Base-by-base conservation (phyloP, 1,139 yeast genomes). In the Blastobotrys aristatus region DNA sequence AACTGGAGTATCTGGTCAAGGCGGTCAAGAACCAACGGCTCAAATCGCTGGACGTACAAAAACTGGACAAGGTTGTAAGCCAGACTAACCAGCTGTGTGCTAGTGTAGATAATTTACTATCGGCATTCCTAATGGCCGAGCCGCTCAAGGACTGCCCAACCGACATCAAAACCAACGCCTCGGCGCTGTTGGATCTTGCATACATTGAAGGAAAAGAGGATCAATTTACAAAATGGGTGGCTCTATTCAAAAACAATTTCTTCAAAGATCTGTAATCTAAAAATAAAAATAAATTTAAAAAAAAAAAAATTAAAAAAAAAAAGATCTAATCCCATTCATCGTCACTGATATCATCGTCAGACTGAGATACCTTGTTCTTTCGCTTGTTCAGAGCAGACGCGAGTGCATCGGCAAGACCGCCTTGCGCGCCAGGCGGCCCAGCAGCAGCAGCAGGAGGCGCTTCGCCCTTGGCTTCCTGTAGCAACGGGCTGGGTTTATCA, bases 291-390 rank as follows among this genome's bases (percentile, higher is more conserved):
- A n/a, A n/a, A n/a, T n/a, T n/a, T 17, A 17, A 10, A 18, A 17
- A 20, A 20, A 35, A 11, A 20, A 35, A 30, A 30, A 35, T 17
- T 30, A 13, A 20, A 13, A 3, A 14, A 26, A 3, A 16, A 13
- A 14, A 3, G 18, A 4, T 27, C 46, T 57, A 63, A 46, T 66
- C 79, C 84, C 84, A 79, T 44, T 80, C 85, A 53, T 79, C 86
- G 33, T 78, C 80, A 47, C 81, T 84, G 52, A 87, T 95, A 56
- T 90, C 97, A 55, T 85, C 95, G 58, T 88, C 96, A 58, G 90
- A 84, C 33, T 76, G 80, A 1, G 89, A 79, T 8, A 90, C 95
- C 63, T 87, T 88, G 30, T 77, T 80, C 69, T 90, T 90, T 59
- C 97, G 76, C 53, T 80, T 78, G 57, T 75, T 84, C 56, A 90